Evolutionary conservation across 2,329 filamentous ascomycete genomes (phyloP), one percentile per base, ranked within the genome.

Genomic region (Lasiodiplodia sp.): DNA sequence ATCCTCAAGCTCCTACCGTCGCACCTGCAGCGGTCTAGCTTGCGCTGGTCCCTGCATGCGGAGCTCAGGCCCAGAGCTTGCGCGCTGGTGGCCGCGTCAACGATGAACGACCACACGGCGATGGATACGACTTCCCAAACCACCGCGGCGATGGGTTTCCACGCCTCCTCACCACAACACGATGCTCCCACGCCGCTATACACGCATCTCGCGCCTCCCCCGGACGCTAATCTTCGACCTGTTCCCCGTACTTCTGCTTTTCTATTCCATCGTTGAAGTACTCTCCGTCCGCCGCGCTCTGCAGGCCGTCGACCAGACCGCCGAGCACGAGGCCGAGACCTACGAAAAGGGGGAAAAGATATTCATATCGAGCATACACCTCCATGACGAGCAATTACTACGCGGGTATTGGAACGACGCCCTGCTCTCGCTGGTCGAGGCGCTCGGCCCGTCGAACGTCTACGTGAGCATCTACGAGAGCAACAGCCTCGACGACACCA

Each of bases 281-380:
- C 37, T 68, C 7, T 56, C 25, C 49, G 57, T 68, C 8, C 67
- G 58, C 16, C 49, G 38, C 38, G 55, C 51, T 38, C 58, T 68
- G 12, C 58, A 68, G 28, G 58, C 60, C 21, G 58, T 53, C 37
- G 67, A 67, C 28, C 38, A 51, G 4, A 23, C 21, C 18, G 60
- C 67, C 57, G 49, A 49, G 49, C 38, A 47, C 49, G 51, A 38
- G 14, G 38, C 60, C 57, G 49, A 56, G 10, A 44, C 55, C 58
- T 25, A 40, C 34, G n/a, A 28, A 14, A 55, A 37, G 38, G 67
- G 67, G 12, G 67, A 68, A 31, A 64, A 65, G 38, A 85, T 93
- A 70, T 93, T 88, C 79, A 91, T 93, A 70, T 87, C 89, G 4
- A 87, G 87, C 70, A 87, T 90, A 75, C 89, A 91, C 74, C 92